Conservation (phyloP, 169 alveolate species). For the Plasmodium cynomolgi region DNA sequence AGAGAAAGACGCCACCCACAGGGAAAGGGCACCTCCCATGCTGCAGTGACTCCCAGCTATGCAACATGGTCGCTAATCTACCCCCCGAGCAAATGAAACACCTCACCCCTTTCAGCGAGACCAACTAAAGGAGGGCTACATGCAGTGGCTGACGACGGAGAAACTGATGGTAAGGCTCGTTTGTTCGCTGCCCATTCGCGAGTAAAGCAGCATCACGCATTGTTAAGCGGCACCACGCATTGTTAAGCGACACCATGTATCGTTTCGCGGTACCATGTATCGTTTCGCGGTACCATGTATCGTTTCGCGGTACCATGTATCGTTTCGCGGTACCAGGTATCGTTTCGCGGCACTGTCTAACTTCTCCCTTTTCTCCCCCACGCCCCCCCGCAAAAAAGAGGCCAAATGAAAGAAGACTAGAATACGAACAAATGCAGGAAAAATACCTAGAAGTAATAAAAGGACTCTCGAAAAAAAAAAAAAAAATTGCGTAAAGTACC, state of each 20-base stretch:
- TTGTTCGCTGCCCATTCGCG: background rate
- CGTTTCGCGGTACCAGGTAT: too few species aligned
- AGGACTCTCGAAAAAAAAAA: background rate
- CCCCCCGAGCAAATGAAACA: background rate
- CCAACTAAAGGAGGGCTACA: conserved; percentile 21
- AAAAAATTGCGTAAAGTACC: background rate
- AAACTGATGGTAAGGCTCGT: conserved; percentile 30
- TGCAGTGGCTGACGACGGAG: conserved; percentile 63
- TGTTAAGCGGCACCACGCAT: background rate
- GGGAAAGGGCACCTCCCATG: background rate
- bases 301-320: too few species aligned
- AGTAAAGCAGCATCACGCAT: background rate
- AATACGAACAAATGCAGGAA: conserved; percentile 58
- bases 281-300: too few species aligned
- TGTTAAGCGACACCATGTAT: background rate
- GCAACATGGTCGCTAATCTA: background rate
- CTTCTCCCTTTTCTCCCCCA: background rate
- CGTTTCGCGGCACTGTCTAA: background rate
- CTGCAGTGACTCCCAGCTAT: background rate
- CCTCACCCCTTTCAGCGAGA: conserved; percentile 18
- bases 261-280: background rate
- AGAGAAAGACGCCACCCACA: background rate
- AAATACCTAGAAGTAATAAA: conserved; percentile 58
- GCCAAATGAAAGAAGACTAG: conserved; percentile 54
- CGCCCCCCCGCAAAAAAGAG: conserved; percentile 1